phyloP scores from a whole-genome alignment of 1,139 yeast genomes.

The Candida pseudocylindracea region DNA sequence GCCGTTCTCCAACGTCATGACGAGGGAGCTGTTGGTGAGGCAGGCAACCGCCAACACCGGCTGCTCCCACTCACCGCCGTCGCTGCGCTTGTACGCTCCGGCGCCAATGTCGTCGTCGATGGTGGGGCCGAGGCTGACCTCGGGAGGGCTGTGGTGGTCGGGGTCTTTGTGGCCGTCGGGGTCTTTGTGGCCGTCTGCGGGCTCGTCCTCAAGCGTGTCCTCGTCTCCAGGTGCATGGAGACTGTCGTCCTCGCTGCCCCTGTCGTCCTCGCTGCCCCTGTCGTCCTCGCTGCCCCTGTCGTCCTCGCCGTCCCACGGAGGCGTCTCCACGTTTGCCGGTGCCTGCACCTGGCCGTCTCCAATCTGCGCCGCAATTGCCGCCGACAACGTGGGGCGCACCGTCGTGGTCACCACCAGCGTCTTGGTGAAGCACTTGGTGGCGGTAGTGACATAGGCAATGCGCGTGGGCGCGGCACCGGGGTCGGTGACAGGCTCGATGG shows the following conservation, averaged over 20 bases:
- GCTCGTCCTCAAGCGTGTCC: too few species aligned
- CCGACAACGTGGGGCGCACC: neutral
- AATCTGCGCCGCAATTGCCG: neutral
- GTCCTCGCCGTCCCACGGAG: conserved; percentile 29
- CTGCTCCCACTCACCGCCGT: too few species aligned
- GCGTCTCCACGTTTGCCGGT: conserved; percentile 10
- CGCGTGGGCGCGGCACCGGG: conserved; percentile 10
- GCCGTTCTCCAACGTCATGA: conserved; percentile 28
- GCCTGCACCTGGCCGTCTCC: conserved; percentile 1
- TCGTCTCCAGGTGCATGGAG: conserved; percentile 14
- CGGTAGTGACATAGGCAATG: neutral
- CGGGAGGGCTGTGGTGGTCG: neutral
- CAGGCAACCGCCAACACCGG: conserved; percentile 15
- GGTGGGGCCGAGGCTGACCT: too few species aligned
- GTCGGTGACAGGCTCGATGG: conserved; percentile 22
- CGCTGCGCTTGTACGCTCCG: too few species aligned
- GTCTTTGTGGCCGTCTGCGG: too few species aligned
- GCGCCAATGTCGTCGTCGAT: too few species aligned
- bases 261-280: too few species aligned
- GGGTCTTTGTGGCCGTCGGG: too few species aligned
- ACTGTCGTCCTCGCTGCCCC: conserved; percentile 8
- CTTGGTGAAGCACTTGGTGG: neutral
- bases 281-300: conserved; percentile 6
- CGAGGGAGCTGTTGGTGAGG: conserved; percentile 23
- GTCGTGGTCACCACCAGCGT: conserved; percentile 1